Conservation (phyloP, 345 rosid genomes). For the Garcia nutans region DNA sequence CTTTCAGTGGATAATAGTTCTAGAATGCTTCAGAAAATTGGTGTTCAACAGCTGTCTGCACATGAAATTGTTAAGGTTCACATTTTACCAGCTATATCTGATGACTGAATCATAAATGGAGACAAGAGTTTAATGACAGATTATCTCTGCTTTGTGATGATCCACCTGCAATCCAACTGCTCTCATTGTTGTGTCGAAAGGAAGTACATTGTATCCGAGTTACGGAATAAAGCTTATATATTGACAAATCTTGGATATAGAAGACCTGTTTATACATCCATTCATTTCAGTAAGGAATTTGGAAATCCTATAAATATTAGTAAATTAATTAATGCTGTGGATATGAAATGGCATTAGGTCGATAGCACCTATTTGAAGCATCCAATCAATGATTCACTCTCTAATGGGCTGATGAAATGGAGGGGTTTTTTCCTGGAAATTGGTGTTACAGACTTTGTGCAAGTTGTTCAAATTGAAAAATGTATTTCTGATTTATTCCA, state of each 20-base stretch:
- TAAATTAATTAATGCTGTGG: constrained; percentile 47
- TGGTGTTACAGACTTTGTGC: constrained; percentile 81
- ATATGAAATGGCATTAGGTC: constrained; percentile 74
- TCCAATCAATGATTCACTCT: constrained; percentile 47
- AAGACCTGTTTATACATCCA: constrained; percentile 47
- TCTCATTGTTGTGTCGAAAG: constrained; percentile 60
- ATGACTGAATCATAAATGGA: constrained; percentile 27
- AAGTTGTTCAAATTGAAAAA: constrained; percentile 71
- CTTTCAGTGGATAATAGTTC: constrained; percentile 42
- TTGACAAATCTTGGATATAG: constrained; percentile 69
- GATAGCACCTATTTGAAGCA: constrained; percentile 70
- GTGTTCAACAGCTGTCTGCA: constrained; percentile 75
- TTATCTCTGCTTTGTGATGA: constrained; percentile 78
- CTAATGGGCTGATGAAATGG: constrained; percentile 57
- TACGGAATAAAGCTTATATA: constrained; percentile 59
- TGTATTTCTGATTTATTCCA: constrained; percentile 45
- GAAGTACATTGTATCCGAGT: constrained; percentile 57
- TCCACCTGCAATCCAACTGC: constrained; percentile 77
- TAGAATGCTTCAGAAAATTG: constrained; percentile 63
- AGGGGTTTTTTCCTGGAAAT: constrained; percentile 75
- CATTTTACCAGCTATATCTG: constrained; percentile 64
- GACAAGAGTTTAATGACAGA: constrained; percentile 56
- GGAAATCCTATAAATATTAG: constrained; percentile 55
- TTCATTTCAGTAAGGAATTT: constrained; percentile 71
- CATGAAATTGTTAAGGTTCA: constrained; percentile 84